phyloP scores from a whole-genome alignment of 441 rosid genomes.

The Syzygium malaccense region DNA sequence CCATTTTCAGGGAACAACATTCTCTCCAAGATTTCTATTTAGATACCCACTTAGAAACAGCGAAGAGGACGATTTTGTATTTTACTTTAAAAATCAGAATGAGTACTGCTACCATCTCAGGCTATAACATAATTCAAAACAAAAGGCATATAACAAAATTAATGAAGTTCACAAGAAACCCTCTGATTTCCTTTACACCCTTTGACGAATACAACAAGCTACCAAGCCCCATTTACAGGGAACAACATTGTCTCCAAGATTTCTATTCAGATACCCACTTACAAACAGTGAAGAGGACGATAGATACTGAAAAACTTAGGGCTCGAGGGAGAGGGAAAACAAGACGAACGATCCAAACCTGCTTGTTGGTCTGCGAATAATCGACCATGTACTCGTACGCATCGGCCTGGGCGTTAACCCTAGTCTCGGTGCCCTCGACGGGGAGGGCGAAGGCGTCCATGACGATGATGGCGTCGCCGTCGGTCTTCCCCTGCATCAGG shows the following conservation, averaged over 20 bases:
- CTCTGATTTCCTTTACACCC: neutral
- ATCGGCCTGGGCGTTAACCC: constrained; percentile 99
- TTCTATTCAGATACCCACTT: neutral
- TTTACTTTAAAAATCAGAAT: neutral
- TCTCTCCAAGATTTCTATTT: neutral
- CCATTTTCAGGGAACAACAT: too few species aligned
- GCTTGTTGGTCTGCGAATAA: constrained; percentile 90
- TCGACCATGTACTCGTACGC: constrained; percentile 99
- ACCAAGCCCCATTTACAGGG: neutral
- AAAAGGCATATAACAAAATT: neutral
- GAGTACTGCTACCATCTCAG: neutral
- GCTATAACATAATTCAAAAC: too few species aligned
- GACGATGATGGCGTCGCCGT: constrained; percentile 88
- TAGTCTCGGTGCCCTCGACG: constrained; percentile 96
- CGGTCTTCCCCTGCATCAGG: constrained; percentile 97
- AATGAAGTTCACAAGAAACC: neutral
- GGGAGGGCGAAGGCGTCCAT: constrained; percentile 99
- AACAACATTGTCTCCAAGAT: neutral
- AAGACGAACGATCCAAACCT: constrained; percentile 28
- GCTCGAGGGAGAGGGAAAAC: neutral
- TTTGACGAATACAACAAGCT: neutral
- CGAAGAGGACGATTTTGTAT: neutral
- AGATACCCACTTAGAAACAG: neutral
- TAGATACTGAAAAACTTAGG: neutral
- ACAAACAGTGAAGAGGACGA: neutral